Evolutionary conservation across 192 early-diverging fungal species (phyloP).

Genomic region (Mortierella alpina): DNA sequence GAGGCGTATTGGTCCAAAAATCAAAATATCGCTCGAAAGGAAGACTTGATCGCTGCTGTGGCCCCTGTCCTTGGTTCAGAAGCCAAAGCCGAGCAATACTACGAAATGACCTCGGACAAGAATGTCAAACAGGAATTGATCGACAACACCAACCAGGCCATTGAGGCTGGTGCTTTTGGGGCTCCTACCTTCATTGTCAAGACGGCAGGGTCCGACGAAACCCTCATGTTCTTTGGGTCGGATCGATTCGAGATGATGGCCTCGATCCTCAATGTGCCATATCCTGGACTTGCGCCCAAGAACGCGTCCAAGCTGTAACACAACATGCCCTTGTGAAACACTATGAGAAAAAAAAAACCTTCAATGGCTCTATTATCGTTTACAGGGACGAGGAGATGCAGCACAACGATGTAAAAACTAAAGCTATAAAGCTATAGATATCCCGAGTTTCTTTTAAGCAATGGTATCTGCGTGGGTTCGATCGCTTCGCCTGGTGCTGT

Average conservation of each 20-base stretch:
- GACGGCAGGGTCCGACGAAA: constrained; percentile 27
- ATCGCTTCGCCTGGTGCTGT: no score
- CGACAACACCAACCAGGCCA: constrained; percentile 41
- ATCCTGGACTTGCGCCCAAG: constrained; percentile 21
- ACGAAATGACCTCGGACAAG: constrained; percentile 12
- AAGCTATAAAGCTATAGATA: no score
- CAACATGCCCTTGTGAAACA: not conserved
- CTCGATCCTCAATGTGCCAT: constrained; percentile 29
- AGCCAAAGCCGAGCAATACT: constrained; percentile 11
- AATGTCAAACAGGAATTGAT: constrained; percentile 35
- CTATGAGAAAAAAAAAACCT: no score
- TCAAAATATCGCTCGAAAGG: constrained; percentile 19
- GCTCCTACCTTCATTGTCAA: constrained; percentile 39
- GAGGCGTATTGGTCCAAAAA: constrained; percentile 32
- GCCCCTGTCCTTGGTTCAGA: constrained; percentile 21
- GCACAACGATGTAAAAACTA: no score
- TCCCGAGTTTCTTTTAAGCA: no score
- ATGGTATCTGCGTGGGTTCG: no score
- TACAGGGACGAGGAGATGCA: no score
- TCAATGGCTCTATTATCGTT: no score
- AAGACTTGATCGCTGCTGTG: constrained; percentile 11
- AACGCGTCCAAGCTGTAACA: constrained; percentile 25
- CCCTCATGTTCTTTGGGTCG: constrained; percentile 38
- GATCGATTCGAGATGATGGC: constrained; percentile 45
- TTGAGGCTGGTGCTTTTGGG: constrained; percentile 42